Base-by-base conservation (phyloP, 768 basidiomycete species). In the Omphalotus guepiniiformis region DNA sequence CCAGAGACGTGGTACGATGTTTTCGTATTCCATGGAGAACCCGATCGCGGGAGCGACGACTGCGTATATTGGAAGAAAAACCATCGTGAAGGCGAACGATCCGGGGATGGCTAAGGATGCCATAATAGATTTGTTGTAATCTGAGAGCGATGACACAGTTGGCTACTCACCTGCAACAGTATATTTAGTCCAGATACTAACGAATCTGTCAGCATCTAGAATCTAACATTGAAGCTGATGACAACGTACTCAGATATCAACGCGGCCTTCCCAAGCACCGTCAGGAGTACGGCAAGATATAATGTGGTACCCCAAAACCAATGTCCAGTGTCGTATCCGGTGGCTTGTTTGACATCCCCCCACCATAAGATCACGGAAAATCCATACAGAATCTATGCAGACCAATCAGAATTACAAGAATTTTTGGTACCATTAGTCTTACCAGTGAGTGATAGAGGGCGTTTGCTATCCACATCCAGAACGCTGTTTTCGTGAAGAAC, bases 271-370 rank as follows among this genome's bases (percentile, higher is more conserved):
- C 94, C 96, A 6, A 99, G 80, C 3, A 98, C 95, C 1, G 95
- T 98, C 41, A 97, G 72, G 23, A 98, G 75, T 6, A 96, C 91
- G 1, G 88, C 83, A 38, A 98, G 79, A 63, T 98, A 99, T n/a
- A 98, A 68, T 19, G 88, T 89, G 11, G 93, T 95, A 40, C 96
- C 96, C 95, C 95, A 99, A 56, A 94, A 90, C 96, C 96, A 99
- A 70, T 93, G 92, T 1, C 93, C 95, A 9, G 87, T 82, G 61
- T 95, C 90, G 47, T 79, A 73, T 2, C 96, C 96, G 44, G 81
- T 73, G 0, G 78, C 67, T 45, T 88, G 82, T 57, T 93, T 88
- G 53, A 96, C 68, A 60, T 94, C 93, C 36, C 91, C 91, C 87
- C 92, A 93, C 67, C 94, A 98, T 29, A 96, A 74, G 43, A 93